Base-by-base conservation (phyloP, 768 basidiomycete species). In the Leccinum barrowsii region DNA sequence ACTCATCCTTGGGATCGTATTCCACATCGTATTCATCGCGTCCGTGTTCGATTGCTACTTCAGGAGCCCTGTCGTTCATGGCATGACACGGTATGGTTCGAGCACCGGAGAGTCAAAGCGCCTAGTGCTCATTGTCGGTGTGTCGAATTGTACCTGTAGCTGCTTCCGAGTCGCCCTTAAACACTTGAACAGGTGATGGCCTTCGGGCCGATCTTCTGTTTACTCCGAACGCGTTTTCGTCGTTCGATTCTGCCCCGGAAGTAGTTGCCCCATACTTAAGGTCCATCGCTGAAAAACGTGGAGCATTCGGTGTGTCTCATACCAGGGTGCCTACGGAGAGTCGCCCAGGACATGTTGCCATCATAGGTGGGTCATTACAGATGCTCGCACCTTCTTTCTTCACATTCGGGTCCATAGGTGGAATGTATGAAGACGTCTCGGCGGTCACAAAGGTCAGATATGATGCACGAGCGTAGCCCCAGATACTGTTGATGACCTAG, bases 401-500 rank as follows among this genome's bases (percentile, higher is more conserved):
- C 50, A 63, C 34, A 24, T 62, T 17, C 8, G 22, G 12, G n/a
- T 50, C 30, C n/a, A n/a, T 54, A 86, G 84, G 84, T 32, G 92
- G 92, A 3, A 93, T 94, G 90, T 92, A 93, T 67, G 92, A 94
- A 71, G 90, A 94, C 62, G 91, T 91, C 4, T 90, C 88, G 0
- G 91, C 92, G 15, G 91, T 92, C 30, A 92, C 89, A 21, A 90
- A 91, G 80, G 91, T 82, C 75, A 64, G 76, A 48, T 26, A 40
- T 19, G 19, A 19, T 19, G 42, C n/a, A 12, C 26, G 21, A 51
- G 11, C 21, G 7, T 34, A 11, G 17, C 42, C 55, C 60, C 47
- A 26, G 15, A 22, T 59, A 50, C 24, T 19, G 28, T 61, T 13
- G 48, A 53, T 66, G 28, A 50, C 26, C 48, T 57, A 30, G 57